Base-by-base conservation (phyloP, 805 yeast species). In the Schwanniomyces occidentalis region DNA sequence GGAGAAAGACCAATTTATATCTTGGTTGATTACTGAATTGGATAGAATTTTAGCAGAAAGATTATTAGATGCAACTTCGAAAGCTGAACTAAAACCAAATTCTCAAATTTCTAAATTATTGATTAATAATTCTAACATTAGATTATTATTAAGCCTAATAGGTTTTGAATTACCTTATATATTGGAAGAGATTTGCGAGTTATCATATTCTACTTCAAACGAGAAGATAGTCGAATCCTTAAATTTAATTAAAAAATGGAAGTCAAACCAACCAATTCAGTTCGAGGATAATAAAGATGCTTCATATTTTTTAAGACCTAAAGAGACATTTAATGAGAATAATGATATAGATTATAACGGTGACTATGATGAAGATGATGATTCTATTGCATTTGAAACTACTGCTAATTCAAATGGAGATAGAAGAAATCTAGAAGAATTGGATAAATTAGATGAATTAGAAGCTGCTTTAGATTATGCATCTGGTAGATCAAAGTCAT, bases 91-190 rank as follows among this genome's bases (percentile, higher is more conserved):
- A 16, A 30, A 34, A 9, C 44, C 54, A 4, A 29, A 45, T 3
- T 47, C 37, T 16, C 40, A 46, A 19, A 45, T 42, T 19, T 45
- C 57, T 12, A 45, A 69, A n/a, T 38, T 56, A 8, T 44, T 76
- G 5, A 63, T 73, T 15, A 65, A 64, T 13, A 76, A 80, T 35
- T 71, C 79, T 2, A 61, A 72, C 32, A 37, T 76, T 12, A 54
- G 86, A 21, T 56, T 76, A 19, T 51, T 80, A 12, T 54, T 81
- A 32, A 51, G 54, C 7, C 45, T 66, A 4, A 51, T 75, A 14
- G 82, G 82, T 6, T 73, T 70, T 38, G 61, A 55, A 4, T 35
- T 73, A 10, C 76, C 79, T 1, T 60, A 44, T 16, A 53, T 54
- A 5, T 52, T 67, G 19, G 63, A 57, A 19, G 75, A 65, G 27